Evolutionary conservation across 345 rosid species (phyloP).

Genomic region (Ailanthus altissimus): DNA sequence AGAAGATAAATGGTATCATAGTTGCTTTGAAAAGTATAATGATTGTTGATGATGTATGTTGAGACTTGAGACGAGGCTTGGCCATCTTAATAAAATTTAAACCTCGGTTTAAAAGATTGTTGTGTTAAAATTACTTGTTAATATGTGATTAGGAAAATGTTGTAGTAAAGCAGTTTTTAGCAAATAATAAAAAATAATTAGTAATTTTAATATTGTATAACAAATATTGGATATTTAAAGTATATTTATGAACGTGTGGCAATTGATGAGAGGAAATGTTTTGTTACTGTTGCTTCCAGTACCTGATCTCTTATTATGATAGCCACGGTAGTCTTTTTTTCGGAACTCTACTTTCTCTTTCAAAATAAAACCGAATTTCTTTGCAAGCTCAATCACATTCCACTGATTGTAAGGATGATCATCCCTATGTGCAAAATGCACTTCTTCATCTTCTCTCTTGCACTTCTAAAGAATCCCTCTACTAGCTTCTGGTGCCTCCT

Average conservation of each 20-base stretch:
- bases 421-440: slow-evolving; percentile 9
- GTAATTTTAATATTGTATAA: too few species aligned
- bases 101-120: too few species aligned
- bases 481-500: background rate
- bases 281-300: slow-evolving; percentile 6
- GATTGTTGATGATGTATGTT: too few species aligned
- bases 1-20: too few species aligned
- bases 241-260: background rate
- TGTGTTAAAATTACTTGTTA: too few species aligned
- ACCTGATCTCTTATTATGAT: slow-evolving; percentile 4
- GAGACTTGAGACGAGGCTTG: too few species aligned
- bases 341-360: background rate
- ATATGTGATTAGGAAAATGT: too few species aligned
- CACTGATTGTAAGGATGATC: slow-evolving; percentile 1
- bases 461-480: slow-evolving; percentile 4
- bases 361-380: background rate
- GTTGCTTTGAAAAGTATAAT: too few species aligned
- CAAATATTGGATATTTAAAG: too few species aligned
- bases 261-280: background rate
- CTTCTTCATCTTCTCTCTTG: slow-evolving; percentile 9
- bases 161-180: too few species aligned
- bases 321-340: background rate
- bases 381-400: background rate
- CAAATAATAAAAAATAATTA: too few species aligned
- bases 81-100: too few species aligned